Percentiles rank a stretch among this genome's conserved stretches.
Conservation (phyloP, 225 moss, liverwort and hornwort species). For the Sphagnum contortum region DNA sequence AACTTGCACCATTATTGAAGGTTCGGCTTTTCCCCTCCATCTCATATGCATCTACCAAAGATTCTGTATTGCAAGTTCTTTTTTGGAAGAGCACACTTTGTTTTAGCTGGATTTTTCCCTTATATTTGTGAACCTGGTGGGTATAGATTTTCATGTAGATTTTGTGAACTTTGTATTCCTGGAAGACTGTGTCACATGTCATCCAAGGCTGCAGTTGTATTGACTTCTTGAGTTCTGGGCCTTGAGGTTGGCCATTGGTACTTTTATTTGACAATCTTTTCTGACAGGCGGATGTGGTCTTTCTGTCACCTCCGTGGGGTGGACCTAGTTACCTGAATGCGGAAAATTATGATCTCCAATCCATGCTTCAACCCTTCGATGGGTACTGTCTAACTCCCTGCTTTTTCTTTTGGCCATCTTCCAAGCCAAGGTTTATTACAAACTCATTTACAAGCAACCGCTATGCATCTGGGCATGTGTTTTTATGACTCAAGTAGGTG, state of each 20-base stretch:
- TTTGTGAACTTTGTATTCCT: neutral
- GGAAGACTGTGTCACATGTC: neutral
- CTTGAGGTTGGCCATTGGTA: neutral
- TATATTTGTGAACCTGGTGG: neutral
- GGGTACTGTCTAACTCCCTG: constrained; percentile 33
- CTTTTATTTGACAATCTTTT: neutral
- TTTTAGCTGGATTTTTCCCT: neutral
- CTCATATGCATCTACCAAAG: too few species aligned
- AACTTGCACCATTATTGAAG: constrained; percentile 58
- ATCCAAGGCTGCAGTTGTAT: too few species aligned
- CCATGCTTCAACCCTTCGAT: constrained; percentile 90
- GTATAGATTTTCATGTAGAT: neutral
- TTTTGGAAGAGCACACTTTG: too few species aligned
- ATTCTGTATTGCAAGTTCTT: too few species aligned
- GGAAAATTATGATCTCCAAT: constrained; percentile 67
- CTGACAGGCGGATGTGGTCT: constrained; percentile 67
- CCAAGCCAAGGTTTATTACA: too few species aligned
- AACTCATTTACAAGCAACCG: too few species aligned
- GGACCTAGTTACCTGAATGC: constrained; percentile 59
- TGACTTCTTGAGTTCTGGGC: too few species aligned
- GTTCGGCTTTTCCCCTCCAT: constrained; percentile 7
- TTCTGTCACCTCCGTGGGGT: constrained; percentile 98
- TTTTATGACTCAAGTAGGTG: too few species aligned
- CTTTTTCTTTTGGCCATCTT: neutral
- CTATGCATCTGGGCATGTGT: too few species aligned